Percentiles rank a stretch among this genome's conserved stretches.
Evolutionary conservation across 441 rosid species (phyloP).

Genomic region (Erysimum pusillum): DNA sequence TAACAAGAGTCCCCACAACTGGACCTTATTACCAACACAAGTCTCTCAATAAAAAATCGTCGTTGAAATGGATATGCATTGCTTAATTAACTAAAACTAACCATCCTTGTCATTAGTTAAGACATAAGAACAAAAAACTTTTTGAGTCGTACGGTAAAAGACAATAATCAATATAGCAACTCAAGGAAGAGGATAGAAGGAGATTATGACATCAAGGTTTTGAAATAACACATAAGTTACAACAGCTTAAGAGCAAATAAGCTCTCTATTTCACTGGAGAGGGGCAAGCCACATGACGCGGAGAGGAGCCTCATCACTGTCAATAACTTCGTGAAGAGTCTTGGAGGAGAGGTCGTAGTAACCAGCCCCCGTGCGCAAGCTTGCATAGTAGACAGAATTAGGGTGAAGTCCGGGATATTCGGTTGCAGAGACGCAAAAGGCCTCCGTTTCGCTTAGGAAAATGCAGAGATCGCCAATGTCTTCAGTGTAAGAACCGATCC

Average conservation of each 20-base stretch:
- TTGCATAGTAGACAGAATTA: conserved; percentile 15
- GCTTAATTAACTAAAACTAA: too few species aligned
- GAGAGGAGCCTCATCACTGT: neutral
- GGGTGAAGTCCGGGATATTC: conserved; percentile 20
- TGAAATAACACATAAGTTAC: neutral
- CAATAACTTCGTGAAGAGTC: neutral
- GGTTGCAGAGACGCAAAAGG: conserved; percentile 27
- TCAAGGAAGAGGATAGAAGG: too few species aligned
- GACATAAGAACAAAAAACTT: too few species aligned
- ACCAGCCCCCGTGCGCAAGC: neutral
- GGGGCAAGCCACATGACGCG: conserved; percentile 5
- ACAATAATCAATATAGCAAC: too few species aligned
- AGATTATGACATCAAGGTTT: too few species aligned
- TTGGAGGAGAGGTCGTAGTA: conserved; percentile 29
- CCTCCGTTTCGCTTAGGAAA: neutral
- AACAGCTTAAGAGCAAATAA: neutral
- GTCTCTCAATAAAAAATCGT: too few species aligned
- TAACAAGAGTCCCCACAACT: too few species aligned
- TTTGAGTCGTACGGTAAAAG: too few species aligned
- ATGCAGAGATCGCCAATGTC: conserved; percentile 37
- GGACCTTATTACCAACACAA: too few species aligned
- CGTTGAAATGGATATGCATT: too few species aligned
- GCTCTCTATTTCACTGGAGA: conserved; percentile 9
- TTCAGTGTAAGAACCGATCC: conserved; percentile 24
- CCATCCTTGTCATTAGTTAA: too few species aligned